Evolutionary conservation across 768 basidiomycete species (phyloP), one percentile per base, ranked within the genome.

Genomic region (Mycena indigotica): DNA sequence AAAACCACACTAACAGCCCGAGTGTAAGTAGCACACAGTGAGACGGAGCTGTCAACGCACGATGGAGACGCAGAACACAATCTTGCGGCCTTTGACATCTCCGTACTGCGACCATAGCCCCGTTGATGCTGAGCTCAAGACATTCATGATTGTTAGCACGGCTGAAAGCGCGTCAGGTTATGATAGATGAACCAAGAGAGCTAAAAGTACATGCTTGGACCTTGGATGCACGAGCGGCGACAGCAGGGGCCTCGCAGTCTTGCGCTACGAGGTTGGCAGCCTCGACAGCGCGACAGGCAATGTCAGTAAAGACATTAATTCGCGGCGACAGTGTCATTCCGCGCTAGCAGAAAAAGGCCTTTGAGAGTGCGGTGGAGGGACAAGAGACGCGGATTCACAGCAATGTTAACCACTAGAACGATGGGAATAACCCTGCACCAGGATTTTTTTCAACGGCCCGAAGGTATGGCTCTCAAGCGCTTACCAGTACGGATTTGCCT

Each of bases 51-150:
- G n/a, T 12, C 8, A 29, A 54, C 57, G 28, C 30, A 85, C 58
- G 5, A 88, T 77, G 32, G 87, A 81, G 16, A 84, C 70, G 2
- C 83, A 81, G 55, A 95, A 82, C 41, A 95, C 83, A 24, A 80
- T 81, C 48, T 87, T 93, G 30, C 94, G 81, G 10, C 94, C 94
- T 61, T 86, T 74, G 8, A 78, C 72, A 69, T 95, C 93, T 10
- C 90, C 87, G 39, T 86, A 82, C 49, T 85, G 81, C 51, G 91
- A 91, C 94, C 94, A 97, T 75, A 87, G 90, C 0, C 89, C 91
- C 0, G 92, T 92, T 3, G 89, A 91, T 46, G 92, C 73, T 1
- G 91, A 91, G 51, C 90, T 89, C 38, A 97, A 77, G 5, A 84
- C 68, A 51, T 91, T 93, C 85, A 90, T 89, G 8, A 80, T 80